A percentile compares a stretch with the other conserved stretches of the same genome.
These are phyloP conservation scores for Phytophthora citricola DNA, from an alignment of 352 stramenopile species.

Conservation along the genomic window DNA sequence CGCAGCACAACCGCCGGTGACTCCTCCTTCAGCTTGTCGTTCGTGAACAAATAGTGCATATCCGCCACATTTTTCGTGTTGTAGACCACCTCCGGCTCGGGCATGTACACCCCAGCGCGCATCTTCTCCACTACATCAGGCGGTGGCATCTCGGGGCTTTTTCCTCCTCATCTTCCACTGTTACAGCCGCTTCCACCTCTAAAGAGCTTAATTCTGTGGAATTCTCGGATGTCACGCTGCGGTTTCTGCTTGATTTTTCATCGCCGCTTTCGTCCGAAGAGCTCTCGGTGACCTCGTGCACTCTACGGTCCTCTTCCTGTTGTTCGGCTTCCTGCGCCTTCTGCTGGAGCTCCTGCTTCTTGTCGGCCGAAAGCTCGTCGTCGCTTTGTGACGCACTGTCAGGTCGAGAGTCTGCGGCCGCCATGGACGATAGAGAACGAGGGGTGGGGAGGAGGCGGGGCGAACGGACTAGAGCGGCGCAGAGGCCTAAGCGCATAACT, in stretches of 20 bases:
- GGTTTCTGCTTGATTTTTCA: conserved; percentile 10
- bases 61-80: conserved; percentile 52
- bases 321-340: background rate
- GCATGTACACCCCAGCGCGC: conserved; percentile 26
- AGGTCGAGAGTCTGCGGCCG: conserved; percentile 7
- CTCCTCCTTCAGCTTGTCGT: conserved; percentile 69
- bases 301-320: conserved; percentile 9
- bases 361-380: background rate
- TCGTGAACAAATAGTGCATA: conserved; percentile 69
- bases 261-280: conserved; percentile 44
- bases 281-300: conserved; percentile 51
- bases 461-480: conserved; percentile 14
- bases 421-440: conserved; percentile 14
- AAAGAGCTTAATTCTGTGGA: background rate
- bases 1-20: conserved; percentile 53
- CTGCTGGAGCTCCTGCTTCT: background rate
- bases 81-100: conserved; percentile 33
- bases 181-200: background rate
- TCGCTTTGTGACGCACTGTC: conserved; percentile 7
- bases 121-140: conserved; percentile 32
- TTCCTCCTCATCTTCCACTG: conserved; percentile 19
- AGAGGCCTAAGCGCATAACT: conserved; percentile 36
- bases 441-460: background rate
- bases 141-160: conserved; percentile 16
- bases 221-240: background rate